Evolutionary conservation across 2,329 filamentous ascomycete species (phyloP).

Genomic region (Hymenoscyphus fructigenus): DNA sequence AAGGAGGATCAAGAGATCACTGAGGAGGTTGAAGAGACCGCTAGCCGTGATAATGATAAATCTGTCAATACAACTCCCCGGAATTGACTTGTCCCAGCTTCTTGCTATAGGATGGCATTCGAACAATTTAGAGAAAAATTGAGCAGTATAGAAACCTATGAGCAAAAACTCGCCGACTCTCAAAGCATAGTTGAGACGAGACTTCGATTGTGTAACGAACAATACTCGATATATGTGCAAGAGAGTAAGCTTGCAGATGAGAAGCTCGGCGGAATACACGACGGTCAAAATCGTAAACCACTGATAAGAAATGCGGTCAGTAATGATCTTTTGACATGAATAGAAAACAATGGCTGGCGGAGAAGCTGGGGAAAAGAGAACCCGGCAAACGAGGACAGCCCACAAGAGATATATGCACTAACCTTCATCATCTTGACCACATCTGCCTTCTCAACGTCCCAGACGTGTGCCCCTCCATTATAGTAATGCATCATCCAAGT

Average conservation of each 20-base stretch:
- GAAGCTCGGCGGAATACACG: neutral
- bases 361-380: neutral
- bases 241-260: constrained; percentile 1
- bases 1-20: neutral
- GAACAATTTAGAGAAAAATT: neutral
- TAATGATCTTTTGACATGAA: neutral
- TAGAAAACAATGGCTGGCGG: neutral
- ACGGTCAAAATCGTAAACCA: neutral
- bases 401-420: neutral
- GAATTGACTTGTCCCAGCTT: neutral
- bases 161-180: neutral
- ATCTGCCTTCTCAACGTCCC: neutral
- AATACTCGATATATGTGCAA: neutral
- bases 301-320: neutral
- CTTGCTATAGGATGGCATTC: neutral
- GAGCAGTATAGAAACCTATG: neutral
- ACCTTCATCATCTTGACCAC: neutral
- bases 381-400: neutral
- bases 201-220: neutral
- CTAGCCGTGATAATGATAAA: neutral
- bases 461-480: neutral
- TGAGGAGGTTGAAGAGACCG: neutral
- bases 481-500: neutral
- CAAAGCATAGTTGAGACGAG: neutral
- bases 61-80: neutral